phyloP scores from a whole-genome alignment of 352 stramenopile species.

The Globisporangium lucens region DNA sequence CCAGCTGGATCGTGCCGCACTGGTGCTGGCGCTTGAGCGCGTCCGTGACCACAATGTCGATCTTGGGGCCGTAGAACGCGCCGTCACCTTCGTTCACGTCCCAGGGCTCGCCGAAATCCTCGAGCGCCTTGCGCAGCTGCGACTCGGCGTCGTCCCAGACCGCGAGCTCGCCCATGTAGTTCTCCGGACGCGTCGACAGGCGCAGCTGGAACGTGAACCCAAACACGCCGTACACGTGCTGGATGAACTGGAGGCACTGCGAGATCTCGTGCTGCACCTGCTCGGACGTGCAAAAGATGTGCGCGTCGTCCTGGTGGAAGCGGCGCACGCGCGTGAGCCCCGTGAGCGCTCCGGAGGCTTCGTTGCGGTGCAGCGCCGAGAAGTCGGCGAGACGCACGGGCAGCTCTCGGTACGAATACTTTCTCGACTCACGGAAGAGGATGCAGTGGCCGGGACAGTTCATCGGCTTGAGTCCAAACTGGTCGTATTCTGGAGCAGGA shows the following conservation, averaged over 20 bases:
- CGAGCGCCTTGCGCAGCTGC: constrained; percentile 59
- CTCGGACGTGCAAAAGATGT: constrained; percentile 97
- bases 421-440: constrained; percentile 93
- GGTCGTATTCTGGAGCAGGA: constrained; percentile 69
- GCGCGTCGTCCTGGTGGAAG: constrained; percentile 98
- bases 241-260: constrained; percentile 91
- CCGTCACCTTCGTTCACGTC: constrained; percentile 93
- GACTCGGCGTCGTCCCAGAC: constrained; percentile 93
- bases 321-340: constrained; percentile 95
- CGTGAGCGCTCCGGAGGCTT: constrained; percentile 95
- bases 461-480: constrained; percentile 98
- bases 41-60: constrained; percentile 97
- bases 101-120: constrained; percentile 72
- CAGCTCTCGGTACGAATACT: constrained; percentile 95
- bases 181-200: constrained; percentile 94
- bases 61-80: constrained; percentile 98
- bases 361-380: constrained; percentile 94
- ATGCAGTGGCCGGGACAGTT: constrained; percentile 98
- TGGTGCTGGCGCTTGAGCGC: constrained; percentile 96
- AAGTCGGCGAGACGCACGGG: constrained; percentile 94
- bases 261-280: constrained; percentile 97
- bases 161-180: constrained; percentile 91
- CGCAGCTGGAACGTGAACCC: constrained; percentile 93
- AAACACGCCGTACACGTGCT: constrained; percentile 95
- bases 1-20: constrained; percentile 97